Evolutionary conservation across 345 rosid species (phyloP).

Genomic region (Moricandia arvensis): DNA sequence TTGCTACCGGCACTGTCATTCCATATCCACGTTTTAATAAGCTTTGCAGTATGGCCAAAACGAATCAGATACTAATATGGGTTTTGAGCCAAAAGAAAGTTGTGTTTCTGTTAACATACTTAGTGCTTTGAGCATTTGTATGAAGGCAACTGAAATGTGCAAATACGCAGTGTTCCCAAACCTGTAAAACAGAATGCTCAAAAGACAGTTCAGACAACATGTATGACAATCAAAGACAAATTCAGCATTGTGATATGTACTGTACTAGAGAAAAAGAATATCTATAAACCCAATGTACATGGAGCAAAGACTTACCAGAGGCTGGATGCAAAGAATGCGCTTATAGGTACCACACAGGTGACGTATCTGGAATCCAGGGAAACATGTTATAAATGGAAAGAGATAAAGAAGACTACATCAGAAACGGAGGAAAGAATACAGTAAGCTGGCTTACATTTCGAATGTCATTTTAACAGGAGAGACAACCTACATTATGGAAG

Average conservation of each 20-base stretch:
- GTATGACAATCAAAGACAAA: no score
- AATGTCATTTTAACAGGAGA: no score
- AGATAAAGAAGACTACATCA: background rate
- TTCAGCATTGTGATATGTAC: background rate
- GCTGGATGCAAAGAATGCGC: slow-evolving; percentile 96
- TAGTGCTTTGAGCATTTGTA: slow-evolving; percentile 97
- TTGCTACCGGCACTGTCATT: slow-evolving; percentile 93
- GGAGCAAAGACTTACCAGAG: slow-evolving; percentile 73
- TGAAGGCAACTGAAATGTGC: slow-evolving; percentile 83
- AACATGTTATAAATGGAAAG: slow-evolving; percentile 18
- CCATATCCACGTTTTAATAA: slow-evolving; percentile 26
- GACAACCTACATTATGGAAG: no score
- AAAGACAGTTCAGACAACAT: background rate
- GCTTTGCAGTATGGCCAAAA: background rate
- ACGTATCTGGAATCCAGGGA: slow-evolving; percentile 58
- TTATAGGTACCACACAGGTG: slow-evolving; percentile 87
- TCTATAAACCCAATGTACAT: background rate
- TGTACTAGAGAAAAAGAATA: background rate
- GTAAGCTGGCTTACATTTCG: slow-evolving; percentile 46
- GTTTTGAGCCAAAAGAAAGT: background rate
- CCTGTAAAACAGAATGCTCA: background rate
- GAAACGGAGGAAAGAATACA: background rate
- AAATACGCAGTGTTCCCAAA: no score
- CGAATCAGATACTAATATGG: slow-evolving; percentile 5
- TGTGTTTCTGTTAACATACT: slow-evolving; percentile 51